These are phyloP conservation scores for Salvia hispanica DNA, from an alignment of 257 asterid genomes.

Conservation along the genomic window DNA sequence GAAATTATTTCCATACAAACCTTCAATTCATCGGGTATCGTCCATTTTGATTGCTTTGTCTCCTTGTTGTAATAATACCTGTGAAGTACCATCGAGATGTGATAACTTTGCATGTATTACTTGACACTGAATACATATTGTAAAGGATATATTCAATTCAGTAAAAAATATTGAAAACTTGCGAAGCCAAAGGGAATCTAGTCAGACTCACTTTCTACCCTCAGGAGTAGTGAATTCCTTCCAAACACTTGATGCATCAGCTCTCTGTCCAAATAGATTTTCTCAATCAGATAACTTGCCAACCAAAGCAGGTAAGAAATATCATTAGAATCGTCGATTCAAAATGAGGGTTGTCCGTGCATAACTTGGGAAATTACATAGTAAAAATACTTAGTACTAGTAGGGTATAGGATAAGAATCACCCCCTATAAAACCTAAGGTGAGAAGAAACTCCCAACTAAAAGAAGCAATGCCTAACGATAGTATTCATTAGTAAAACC, in stretches of 20 bases:
- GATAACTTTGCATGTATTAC: constrained; percentile 22
- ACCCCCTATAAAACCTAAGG: constrained; percentile 14
- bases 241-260: constrained; percentile 97
- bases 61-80: constrained; percentile 98
- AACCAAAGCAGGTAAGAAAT: constrained; percentile 17
- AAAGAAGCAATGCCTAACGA: background rate
- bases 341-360: constrained; percentile 19
- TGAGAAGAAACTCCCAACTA: background rate
- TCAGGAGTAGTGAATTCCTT: constrained; percentile 93
- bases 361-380: constrained; percentile 14
- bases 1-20: constrained; percentile 39
- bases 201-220: constrained; percentile 86
- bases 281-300: constrained; percentile 22
- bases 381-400: background rate
- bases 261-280: constrained; percentile 66
- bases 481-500: constrained; percentile 12
- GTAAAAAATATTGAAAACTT: background rate
- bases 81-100: constrained; percentile 31
- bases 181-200: constrained; percentile 15
- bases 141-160: background rate
- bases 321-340: constrained; percentile 13
- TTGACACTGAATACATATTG: constrained; percentile 20
- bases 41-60: constrained; percentile 92
- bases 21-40: constrained; percentile 94
- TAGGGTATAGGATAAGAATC: constrained; percentile 16